These are phyloP conservation scores for Trifolium fragiferum DNA, from an alignment of 306 rosid genomes.

Conservation along the genomic window DNA sequence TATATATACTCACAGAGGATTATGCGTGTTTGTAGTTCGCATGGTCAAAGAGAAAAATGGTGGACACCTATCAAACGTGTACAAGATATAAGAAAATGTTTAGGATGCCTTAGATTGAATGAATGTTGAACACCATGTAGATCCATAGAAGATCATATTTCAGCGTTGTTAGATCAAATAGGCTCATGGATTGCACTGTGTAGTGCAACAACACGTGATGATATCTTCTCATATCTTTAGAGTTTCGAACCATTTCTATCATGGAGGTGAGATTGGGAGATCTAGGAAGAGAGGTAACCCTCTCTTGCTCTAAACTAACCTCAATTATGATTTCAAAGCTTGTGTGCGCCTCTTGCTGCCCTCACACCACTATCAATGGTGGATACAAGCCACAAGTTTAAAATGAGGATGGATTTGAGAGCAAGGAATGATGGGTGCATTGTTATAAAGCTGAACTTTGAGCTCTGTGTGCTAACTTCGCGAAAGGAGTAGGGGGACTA, in stretches of 20 bases:
- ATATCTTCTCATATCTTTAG: background rate
- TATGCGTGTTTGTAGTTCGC: too few relatives aligned
- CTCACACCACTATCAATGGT: background rate
- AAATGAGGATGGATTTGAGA: slow-evolving; percentile 79
- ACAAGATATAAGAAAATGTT: background rate
- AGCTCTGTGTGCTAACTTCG: background rate
- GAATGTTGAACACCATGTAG: background rate
- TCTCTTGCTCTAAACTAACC: too few relatives aligned
- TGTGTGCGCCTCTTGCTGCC: background rate
- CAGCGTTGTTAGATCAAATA: background rate
- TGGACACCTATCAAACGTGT: too few relatives aligned
- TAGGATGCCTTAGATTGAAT: background rate
- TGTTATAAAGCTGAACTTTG: slow-evolving; percentile 64
- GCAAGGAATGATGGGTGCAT: slow-evolving; percentile 70
- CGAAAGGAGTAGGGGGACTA: background rate
- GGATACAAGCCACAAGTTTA: slow-evolving; percentile 42
- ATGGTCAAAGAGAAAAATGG: too few relatives aligned
- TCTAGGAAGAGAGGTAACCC: too few relatives aligned
- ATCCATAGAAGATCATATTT: background rate
- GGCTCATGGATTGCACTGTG: background rate
- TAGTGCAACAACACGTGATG: background rate
- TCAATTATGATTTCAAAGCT: background rate
- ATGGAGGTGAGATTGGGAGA: too few relatives aligned
- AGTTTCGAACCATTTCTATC: background rate
- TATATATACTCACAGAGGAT: too few relatives aligned